These are phyloP conservation scores for Toxoplasma gondii DNA, from an alignment of 169 alveolate genomes.

Conservation along the genomic window DNA sequence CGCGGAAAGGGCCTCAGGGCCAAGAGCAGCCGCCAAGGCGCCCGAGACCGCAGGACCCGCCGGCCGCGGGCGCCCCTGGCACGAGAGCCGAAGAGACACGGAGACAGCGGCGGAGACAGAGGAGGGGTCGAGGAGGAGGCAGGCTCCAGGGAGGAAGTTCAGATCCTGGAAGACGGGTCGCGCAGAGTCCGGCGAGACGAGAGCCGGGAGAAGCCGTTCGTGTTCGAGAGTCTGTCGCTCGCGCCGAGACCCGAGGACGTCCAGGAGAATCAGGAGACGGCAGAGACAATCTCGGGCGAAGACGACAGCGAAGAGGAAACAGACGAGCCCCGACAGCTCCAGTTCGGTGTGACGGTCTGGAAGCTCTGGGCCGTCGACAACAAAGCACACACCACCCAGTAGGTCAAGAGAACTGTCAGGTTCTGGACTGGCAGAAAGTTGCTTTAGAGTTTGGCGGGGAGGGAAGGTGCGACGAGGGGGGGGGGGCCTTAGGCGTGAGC, in stretches of 20 bases:
- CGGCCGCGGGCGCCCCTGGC: no score
- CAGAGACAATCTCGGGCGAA: background rate
- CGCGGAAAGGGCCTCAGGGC: background rate
- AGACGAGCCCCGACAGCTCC: conserved; percentile 56
- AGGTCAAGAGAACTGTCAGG: background rate
- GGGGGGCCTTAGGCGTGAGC: no score
- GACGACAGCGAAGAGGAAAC: background rate
- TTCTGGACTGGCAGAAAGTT: background rate
- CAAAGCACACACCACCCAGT: conserved; percentile 46
- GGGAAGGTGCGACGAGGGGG: background rate
- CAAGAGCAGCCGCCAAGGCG: background rate
- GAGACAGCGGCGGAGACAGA: no score
- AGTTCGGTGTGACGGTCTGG: conserved; percentile 59
- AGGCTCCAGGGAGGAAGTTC: background rate
- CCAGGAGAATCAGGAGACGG: background rate
- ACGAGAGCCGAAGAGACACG: no score
- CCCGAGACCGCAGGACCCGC: background rate
- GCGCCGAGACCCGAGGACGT: background rate
- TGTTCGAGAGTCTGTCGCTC: background rate
- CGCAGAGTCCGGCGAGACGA: background rate
- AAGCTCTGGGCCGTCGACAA: conserved; percentile 64
- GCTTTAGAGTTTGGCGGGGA: background rate
- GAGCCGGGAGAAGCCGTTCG: background rate
- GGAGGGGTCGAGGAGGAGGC: no score
- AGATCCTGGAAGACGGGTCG: background rate